phyloP scores from a whole-genome alignment of 371 early-diverging fungal genomes.

The Saksenaea vasiformis region DNA sequence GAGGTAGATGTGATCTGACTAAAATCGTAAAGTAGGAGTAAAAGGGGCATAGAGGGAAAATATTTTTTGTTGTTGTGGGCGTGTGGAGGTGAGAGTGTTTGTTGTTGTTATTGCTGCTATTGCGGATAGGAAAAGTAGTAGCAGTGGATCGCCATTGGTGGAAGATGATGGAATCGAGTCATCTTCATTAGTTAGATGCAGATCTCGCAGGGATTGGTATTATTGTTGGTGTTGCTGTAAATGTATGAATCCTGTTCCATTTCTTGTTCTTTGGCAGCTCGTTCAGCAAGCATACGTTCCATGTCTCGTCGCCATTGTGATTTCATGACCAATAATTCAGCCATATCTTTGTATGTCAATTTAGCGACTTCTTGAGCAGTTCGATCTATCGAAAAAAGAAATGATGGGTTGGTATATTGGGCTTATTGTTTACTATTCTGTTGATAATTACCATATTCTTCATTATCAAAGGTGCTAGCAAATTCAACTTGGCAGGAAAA shows the following conservation, averaged over 20 bases:
- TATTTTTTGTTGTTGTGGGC: neutral
- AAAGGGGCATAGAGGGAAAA: neutral
- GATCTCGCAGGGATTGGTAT: neutral
- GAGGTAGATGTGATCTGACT: neutral
- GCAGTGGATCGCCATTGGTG: too few relatives aligned
- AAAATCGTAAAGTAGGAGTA: neutral
- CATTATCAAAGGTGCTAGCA: neutral
- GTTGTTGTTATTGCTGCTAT: neutral
- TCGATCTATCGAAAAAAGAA: constrained; percentile 31
- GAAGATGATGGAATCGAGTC: too few relatives aligned
- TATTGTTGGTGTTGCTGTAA: neutral
- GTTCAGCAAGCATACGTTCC: constrained; percentile 44
- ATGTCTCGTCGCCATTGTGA: constrained; percentile 51
- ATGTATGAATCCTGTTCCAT: neutral
- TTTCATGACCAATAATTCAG: constrained; percentile 46
- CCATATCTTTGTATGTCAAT: constrained; percentile 50
- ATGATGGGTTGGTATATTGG: neutral
- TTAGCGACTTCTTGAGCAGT: constrained; percentile 55
- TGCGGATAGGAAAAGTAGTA: neutral
- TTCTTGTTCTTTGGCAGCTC: constrained; percentile 21
- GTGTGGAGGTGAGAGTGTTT: neutral
- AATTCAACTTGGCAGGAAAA: constrained; percentile 2
- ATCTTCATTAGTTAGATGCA: neutral
- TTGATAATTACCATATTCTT: constrained; percentile 1
- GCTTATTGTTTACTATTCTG: neutral